Percentiles rank a stretch among this genome's conserved stretches.
Conservation (phyloP, 768 basidiomycete species). For the Lactarius quietus region DNA sequence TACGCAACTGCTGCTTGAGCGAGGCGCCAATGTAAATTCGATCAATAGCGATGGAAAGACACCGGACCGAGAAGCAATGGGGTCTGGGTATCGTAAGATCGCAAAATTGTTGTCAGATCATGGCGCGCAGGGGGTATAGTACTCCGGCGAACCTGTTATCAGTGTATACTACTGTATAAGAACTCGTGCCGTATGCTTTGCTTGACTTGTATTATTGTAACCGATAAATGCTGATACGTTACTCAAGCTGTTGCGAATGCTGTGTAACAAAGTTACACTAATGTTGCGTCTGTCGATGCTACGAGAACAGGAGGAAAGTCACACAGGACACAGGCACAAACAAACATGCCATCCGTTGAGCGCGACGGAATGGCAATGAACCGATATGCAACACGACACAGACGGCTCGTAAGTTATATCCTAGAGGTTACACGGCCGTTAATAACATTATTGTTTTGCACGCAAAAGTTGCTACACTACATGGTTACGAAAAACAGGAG, state of each 20-base stretch:
- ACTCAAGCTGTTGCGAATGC: too few relatives aligned
- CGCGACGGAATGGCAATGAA: too few relatives aligned
- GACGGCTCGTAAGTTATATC: too few relatives aligned
- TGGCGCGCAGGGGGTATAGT: neutral
- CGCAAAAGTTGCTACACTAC: neutral
- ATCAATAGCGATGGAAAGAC: neutral
- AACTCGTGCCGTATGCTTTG: too few relatives aligned
- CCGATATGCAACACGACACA: too few relatives aligned
- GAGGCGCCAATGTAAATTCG: neutral
- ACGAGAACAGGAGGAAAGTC: too few relatives aligned
- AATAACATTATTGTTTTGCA: neutral
- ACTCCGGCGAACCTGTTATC: neutral
- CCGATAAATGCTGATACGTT: too few relatives aligned
- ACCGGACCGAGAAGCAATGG: neutral
- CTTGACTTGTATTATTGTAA: too few relatives aligned
- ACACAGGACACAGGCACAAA: too few relatives aligned
- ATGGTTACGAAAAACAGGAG: neutral
- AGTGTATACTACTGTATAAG: neutral
- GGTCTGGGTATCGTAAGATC: neutral
- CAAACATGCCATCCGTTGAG: too few relatives aligned
- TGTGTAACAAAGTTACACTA: too few relatives aligned
- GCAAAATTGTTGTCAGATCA: neutral
- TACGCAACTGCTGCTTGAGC: neutral
- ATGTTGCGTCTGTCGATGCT: too few relatives aligned
- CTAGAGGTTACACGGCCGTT: neutral